Base-by-base conservation (phyloP, 495 filamentous ascomycete species). In the Lepidopterella palustris region DNA sequence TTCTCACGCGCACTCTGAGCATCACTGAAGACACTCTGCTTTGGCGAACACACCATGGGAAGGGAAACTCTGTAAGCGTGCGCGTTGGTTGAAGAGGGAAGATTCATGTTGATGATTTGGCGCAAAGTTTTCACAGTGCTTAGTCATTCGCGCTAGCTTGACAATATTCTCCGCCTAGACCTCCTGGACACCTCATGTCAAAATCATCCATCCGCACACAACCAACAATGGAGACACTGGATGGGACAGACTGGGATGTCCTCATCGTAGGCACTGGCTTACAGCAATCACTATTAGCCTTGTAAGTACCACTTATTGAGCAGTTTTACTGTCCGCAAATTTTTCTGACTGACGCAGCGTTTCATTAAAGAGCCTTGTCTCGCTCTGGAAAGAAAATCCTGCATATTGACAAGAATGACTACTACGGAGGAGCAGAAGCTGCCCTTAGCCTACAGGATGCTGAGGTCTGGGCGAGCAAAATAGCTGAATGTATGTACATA, bases 321-420 rank as follows among this genome's bases (percentile, higher is more conserved):
- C 39, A 47, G 65, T 62, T 27, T 57, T 45, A 60, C 40, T 61
- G 70, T 27, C 57, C 59, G 50, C 79, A 47, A 61, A 61, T 45
- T n/a, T n/a, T n/a, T 76, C 85, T 87, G 82, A 89, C 80, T 84
- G 79, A 85, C 80, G 66, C 69, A 84, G 81, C 74, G 73, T 67
- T 68, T 75, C 68, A 69, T 70, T 68, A 50, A 84, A 96, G 92
- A 79, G 87, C 93, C 57, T 83, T 97, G 60, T 95, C 91, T 58
- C 86, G 95, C 64, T 93, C 92, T 29, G 84, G 84, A 64, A 96
- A 95, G 77, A 91, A 89, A 60, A 82, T 98, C 53, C 83, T 97
- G 31, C 95, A 98, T 67, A 73, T 96, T 71, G 93, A 98, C 67
- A 78, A 79, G 45, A 93, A 96, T 71, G 76, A 81, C 58, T 95